These are phyloP conservation scores for Talaromyces atroroseus DNA, from an alignment of 2,329 filamentous ascomycete species.

Conservation along the genomic window DNA sequence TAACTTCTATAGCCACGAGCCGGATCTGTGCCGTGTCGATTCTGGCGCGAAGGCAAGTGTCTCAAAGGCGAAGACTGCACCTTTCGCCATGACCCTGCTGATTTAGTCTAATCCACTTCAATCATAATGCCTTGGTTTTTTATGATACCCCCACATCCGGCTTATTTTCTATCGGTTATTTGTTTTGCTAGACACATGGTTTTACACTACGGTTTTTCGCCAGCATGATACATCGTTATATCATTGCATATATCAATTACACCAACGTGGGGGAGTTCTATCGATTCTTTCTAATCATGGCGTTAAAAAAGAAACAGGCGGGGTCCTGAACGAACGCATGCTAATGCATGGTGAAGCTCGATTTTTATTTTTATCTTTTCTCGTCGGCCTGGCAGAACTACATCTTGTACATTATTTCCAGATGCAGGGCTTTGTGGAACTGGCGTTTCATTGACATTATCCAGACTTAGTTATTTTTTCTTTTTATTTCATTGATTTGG, in stretches of 20 bases:
- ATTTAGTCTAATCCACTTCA: slow-evolving; percentile 9
- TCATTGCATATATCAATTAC: slow-evolving; percentile 3
- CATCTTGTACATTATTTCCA: background rate
- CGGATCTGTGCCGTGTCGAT: slow-evolving; percentile 46
- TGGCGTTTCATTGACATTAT: background rate
- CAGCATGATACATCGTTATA: slow-evolving; percentile 1
- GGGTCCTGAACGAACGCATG: background rate
- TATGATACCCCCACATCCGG: background rate
- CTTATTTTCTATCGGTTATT: background rate
- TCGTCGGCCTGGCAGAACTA: background rate
- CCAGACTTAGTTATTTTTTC: background rate
- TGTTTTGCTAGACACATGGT: background rate
- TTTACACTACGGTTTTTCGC: background rate
- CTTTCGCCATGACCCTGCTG: slow-evolving; percentile 41
- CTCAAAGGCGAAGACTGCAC: slow-evolving; percentile 49
- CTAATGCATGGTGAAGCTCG: too few species aligned
- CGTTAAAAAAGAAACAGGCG: background rate
- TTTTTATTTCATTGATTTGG: background rate
- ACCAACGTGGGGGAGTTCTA: background rate
- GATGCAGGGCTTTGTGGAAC: background rate
- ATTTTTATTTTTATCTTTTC: background rate
- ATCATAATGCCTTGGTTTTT: background rate
- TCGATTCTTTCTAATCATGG: background rate
- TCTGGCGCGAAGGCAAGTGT: slow-evolving; percentile 51
- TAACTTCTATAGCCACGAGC: slow-evolving; percentile 32